A percentile compares a stretch with the other conserved stretches of the same genome.
These are phyloP conservation scores for Ceratocystis lukuohia DNA, from an alignment of 2,329 filamentous ascomycete species.

Conservation along the genomic window DNA sequence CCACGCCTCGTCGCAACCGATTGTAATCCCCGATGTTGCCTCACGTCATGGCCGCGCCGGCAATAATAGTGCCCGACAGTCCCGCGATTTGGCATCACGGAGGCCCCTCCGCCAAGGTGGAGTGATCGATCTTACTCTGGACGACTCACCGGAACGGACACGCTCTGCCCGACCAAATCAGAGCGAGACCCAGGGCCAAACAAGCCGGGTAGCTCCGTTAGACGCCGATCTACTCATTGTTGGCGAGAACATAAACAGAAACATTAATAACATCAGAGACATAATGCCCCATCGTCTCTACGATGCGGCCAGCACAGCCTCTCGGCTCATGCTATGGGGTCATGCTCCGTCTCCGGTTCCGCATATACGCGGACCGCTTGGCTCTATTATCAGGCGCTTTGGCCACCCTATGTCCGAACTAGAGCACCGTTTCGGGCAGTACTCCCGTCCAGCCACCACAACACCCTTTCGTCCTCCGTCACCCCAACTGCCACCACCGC, in stretches of 20 bases:
- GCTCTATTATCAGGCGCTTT: neutral
- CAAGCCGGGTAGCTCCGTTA: neutral
- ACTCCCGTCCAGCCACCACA: conserved; percentile 21
- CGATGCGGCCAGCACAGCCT: neutral
- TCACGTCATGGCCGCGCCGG: neutral
- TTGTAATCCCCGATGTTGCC: neutral
- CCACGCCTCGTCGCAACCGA: neutral
- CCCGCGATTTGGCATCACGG: neutral
- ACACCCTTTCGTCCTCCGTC: conserved; percentile 26
- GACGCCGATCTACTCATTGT: neutral
- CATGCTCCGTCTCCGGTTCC: neutral
- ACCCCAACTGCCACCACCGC: conserved; percentile 26
- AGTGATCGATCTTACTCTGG: conserved; percentile 41
- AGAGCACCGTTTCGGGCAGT: neutral
- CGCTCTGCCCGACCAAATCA: neutral
- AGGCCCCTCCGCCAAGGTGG: neutral
- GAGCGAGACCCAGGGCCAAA: neutral
- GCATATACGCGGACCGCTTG: neutral
- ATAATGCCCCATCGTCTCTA: neutral
- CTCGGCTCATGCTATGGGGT: neutral
- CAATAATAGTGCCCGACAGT: neutral
- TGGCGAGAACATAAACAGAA: neutral
- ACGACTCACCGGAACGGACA: conserved; percentile 26
- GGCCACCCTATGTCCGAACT: neutral
- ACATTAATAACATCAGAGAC: neutral